A percentile compares a stretch with the other conserved stretches of the same genome.
Evolutionary conservation across 176 grass and related monocot species (phyloP).

Genomic region (Triticum monococcum): DNA sequence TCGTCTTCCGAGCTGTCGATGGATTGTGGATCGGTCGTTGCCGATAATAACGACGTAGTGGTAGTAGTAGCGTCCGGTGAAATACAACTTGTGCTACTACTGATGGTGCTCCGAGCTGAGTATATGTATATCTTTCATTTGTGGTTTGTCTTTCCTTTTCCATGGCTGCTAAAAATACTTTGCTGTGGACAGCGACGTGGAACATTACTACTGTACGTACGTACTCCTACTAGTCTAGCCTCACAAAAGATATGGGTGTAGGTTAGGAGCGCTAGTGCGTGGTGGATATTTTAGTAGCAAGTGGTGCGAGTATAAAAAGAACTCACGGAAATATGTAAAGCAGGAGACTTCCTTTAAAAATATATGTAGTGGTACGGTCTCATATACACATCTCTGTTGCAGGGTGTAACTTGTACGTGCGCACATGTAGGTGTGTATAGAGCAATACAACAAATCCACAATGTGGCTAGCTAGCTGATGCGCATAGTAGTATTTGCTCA

Average conservation of each 20-base stretch:
- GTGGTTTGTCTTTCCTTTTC: neutral
- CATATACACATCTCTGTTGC: neutral
- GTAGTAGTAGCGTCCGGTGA: neutral
- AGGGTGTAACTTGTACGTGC: neutral
- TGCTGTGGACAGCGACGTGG: neutral
- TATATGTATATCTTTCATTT: too few relatives aligned
- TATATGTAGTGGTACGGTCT: too few relatives aligned
- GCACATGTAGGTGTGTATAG: neutral
- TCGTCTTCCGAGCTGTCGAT: neutral
- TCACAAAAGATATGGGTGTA: too few relatives aligned
- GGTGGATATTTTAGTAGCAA: too few relatives aligned
- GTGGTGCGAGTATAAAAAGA: too few relatives aligned
- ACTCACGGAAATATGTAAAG: too few relatives aligned
- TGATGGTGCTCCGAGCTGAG: too few relatives aligned
- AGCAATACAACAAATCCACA: neutral
- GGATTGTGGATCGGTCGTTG: neutral
- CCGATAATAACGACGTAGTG: neutral
- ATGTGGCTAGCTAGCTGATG: neutral
- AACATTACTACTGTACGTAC: too few relatives aligned
- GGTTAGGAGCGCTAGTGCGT: too few relatives aligned
- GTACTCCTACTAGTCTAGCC: too few relatives aligned
- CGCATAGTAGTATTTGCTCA: too few relatives aligned
- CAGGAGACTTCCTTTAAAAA: too few relatives aligned
- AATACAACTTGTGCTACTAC: neutral
- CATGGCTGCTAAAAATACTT: neutral